Evolutionary conservation across 768 basidiomycete species (phyloP), one percentile per base, ranked within the genome.

Genomic region (Tulasnella sp.): DNA sequence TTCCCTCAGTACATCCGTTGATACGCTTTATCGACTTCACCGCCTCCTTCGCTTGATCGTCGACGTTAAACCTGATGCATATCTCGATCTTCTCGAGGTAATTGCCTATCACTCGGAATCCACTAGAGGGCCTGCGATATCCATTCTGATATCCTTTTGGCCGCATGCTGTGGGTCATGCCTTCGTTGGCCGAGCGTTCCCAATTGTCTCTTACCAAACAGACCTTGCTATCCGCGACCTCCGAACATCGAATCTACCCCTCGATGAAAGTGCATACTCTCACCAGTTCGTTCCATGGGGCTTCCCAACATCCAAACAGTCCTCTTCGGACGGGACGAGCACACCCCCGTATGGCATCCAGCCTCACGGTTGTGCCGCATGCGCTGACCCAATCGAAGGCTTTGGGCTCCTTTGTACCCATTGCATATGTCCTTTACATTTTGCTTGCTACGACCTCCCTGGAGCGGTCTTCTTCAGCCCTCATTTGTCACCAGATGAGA

Each of bases 211-310:
- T 25, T 73, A 72, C 58, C 21, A 57, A 4, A 65, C 69, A 9
- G 61, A 61, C 8, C 40, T 68, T 6, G 56, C 55, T 6, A 32
- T 57, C 12, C 57, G 57, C 25, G 48, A 40, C 29, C n/a, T 51
- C 14, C 63, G 62, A 25, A 41, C 35, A n/a, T 51, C 60, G 11
- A 43, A 15, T 7, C 5, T 21, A 36, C 41, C 54, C 14, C 21
- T 36, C 39, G 62, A 57, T 49, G 65, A 70, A n/a, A 71, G 73
- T 59, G 68, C 72, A 1, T 72, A 76, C 57, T 66, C 70, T 2
- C 85, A 86, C 65, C 79, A 84, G 60, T 86, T 87, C 63, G 68
- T 79, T 1, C 78, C 82, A 7, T 88, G 86, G 86, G 70, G 75
- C 25, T 86, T 76, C 72, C 60, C 62, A 57, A 60, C 65, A 61